A percentile compares a stretch with the other conserved stretches of the same genome.
Conservation (phyloP, 306 rosid species). For the Senna tora region DNA sequence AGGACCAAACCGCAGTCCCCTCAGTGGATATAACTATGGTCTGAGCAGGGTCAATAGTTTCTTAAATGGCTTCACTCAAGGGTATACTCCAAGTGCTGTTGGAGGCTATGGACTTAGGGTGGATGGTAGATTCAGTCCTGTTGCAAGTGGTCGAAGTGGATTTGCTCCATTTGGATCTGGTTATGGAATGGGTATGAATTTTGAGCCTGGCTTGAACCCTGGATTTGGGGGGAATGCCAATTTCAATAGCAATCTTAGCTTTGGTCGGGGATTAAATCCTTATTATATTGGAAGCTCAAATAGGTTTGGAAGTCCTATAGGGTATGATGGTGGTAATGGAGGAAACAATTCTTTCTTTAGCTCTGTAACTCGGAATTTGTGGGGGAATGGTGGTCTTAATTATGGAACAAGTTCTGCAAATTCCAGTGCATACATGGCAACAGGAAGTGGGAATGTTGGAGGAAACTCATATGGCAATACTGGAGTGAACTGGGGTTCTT, state of each 20-base stretch:
- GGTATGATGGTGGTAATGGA: constrained; percentile 74
- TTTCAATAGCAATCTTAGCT: constrained; percentile 67
- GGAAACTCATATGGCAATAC: constrained; percentile 71
- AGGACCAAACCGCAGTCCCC: constrained; percentile 84
- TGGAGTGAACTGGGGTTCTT: constrained; percentile 82
- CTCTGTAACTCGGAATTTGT: constrained; percentile 73
- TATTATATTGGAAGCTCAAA: constrained; percentile 73
- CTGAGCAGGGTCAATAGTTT: constrained; percentile 82
- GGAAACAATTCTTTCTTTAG: constrained; percentile 84
- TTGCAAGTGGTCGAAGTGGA: constrained; percentile 78
- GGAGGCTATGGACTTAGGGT: constrained; percentile 84
- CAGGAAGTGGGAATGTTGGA: constrained; percentile 74
- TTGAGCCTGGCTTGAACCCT: constrained; percentile 78
- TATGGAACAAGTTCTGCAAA: constrained; percentile 70
- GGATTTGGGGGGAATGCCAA: constrained; percentile 80
- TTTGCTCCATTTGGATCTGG: constrained; percentile 82
- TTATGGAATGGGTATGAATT: constrained; percentile 84
- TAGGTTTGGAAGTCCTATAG: constrained; percentile 65
- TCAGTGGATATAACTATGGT: constrained; percentile 73
- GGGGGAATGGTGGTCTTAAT: constrained; percentile 85
- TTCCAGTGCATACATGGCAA: constrained; percentile 71
- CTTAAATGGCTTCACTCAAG: constrained; percentile 83
- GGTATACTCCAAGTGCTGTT: constrained; percentile 68
- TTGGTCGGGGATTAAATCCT: constrained; percentile 82
- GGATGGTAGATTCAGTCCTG: constrained; percentile 90